Base-by-base conservation (phyloP, 345 rosid species). In the Populus deltoides region DNA sequence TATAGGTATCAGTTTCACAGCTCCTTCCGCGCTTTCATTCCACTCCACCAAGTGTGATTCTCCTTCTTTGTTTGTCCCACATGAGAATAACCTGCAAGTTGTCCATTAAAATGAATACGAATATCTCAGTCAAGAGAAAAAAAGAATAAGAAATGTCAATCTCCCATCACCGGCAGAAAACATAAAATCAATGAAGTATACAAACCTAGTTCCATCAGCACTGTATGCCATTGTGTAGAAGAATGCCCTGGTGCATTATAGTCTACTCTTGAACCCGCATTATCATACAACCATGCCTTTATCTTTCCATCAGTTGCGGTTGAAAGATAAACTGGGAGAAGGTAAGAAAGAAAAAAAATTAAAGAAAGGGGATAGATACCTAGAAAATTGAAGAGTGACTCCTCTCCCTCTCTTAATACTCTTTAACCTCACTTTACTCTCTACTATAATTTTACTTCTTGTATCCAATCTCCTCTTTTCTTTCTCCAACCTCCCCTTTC, bases 21-120 rank as follows among this genome's bases (percentile, higher is more conserved):
- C 85, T 76, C 94, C 93, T 88, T 90, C n/a, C n/a, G n/a, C 94
- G 79, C 94, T 92, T 87, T 92, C 93, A 87, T 92, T 90, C 97
- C 97, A 92, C 75, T 92, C 97, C 88, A 92, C 97, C 79, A 92
- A 78, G 86, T 70, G 83, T 43, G 97, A 92, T 68, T 92, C 94
- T 71, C 94, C 93, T 77, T 87, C 97, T 85, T 92, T 92, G 76
- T 86, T 92, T 68, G 97, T 90, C 75, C 94, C 97, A 71, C 93
- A 92, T 22, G 94, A 92, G 85, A 92, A 92, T 81, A 92, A 81
- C 86, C 94, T 94, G 74, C 18, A 66, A 53, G 72, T 78, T 61
- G 49, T 8, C 68, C 71, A 79, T 41, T 74, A 79, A 72, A 69
- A 83, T 66, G 61, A n/a, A 80, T 18, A 75, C 24, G 39, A 72